Base-by-base conservation (phyloP, 768 basidiomycete genomes). In the Scleroderma bovista region DNA sequence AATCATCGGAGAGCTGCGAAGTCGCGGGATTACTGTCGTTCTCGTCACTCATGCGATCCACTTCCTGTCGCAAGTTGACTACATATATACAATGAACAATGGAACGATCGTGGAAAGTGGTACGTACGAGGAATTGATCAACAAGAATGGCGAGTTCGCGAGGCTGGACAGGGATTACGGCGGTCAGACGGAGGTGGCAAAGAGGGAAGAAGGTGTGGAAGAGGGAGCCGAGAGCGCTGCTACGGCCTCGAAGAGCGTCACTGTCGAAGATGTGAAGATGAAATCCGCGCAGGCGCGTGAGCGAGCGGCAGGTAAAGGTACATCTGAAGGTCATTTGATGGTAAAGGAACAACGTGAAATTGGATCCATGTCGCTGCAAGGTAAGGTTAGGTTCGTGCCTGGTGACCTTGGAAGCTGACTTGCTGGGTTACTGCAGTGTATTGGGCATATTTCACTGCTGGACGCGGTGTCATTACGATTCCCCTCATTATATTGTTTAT, bases 301-400 rank as follows among this genome's bases (percentile, higher is more conserved):
- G 50, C 48, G 62, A 2, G 76, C 72, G 4, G 72, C 72, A 0
- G 84, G 82, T 0, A 81, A 74, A 0, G 84, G 83, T 4, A 84
- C 79, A 62, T 66, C 82, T 0, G 83, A 83, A 61, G 85, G 84
- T 10, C 73, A 78, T 19, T 69, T 88, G 22, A 85, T 87, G 44
- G 74, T 79, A 3, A 77, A 78, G 36, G 86, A 88, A 64, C 72
- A 71, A 55, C 73, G 86, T 11, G 75, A 75, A n/a, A 83, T 79
- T 0, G 86, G 85, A 4, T 80, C 81, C 4, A 76, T 83, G 11
- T 73, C 79, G 7, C 69, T 67, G 60, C 62, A 57, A 59, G 74
- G 81, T 80, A 50, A 9, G 31, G n/a, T n/a, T n/a, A n/a, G n/a
- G n/a, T n/a, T n/a, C n/a, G n/a, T n/a, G n/a, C n/a, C n/a, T n/a